Evolutionary conservation across 2,329 filamentous ascomycete genomes (phyloP), one percentile per base, ranked within the genome.

Genomic region (Stemphylium lycopersici): DNA sequence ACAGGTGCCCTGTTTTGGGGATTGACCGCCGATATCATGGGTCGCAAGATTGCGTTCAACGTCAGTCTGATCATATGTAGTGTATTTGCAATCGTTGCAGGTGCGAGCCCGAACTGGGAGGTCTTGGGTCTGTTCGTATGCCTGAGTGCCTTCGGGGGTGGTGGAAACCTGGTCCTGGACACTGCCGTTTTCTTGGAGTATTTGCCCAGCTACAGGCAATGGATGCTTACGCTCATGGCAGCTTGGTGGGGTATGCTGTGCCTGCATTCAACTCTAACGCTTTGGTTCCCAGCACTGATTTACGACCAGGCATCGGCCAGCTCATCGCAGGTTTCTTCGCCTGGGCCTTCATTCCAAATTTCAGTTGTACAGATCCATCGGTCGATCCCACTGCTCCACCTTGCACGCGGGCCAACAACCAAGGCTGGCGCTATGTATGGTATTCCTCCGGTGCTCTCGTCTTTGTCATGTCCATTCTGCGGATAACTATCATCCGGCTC

Each of bases 31-130:
- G 88, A 90, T 65, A 80, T 90, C 31, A 86, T 90, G 56, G 88
- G 87, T 5, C 80, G 88, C 38, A 83, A 84, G 58, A 84, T 84
- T 60, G 87, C 88, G 4, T 91, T 90, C 76, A 90, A 90, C 64
- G 75, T 84, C 18, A 86, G 84, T 2, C 77, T 90, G 10, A 81
- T 90, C 63, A 78, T 89, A 52, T 87, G 83, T 65, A 83, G 84
- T 3, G 69, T 84, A 5, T 86, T 87, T 43, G 82, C 82, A 26
- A 84, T 90, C 48, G 76, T 89, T 0, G 88, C 87, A 0, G 89
- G 88, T 3, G 85, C 83, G 1, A 81, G 84, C 54, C 88, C 88
- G 1, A 88, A 81, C 58, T 92, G 87, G 86, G 75, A 82, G 2
- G 81, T 83, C 0, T 78, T 90, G 11, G 86, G 84, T 0, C 71